A percentile compares a stretch with the other conserved stretches of the same genome.
These are phyloP conservation scores for Colletotrichum agaves DNA, from an alignment of 2,329 filamentous ascomycete genomes.

Conservation along the genomic window DNA sequence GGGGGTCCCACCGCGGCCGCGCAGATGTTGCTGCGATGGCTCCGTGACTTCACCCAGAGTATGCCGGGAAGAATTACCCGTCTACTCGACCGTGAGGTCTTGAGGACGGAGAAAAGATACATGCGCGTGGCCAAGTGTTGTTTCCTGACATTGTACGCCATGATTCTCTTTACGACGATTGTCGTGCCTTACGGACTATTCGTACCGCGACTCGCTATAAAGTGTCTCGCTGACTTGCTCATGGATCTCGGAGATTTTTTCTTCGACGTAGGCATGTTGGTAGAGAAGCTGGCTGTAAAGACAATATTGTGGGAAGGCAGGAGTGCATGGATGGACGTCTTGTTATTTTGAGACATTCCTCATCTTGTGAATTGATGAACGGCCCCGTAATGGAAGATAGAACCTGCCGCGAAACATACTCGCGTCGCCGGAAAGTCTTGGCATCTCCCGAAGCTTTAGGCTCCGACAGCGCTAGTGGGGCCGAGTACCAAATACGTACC, in stretches of 20 bases:
- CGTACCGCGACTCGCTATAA: background rate
- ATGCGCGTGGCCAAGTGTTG: conserved; percentile 27
- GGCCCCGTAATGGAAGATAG: too few relatives aligned
- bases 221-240: background rate
- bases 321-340: too few relatives aligned
- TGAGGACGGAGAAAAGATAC: conserved; percentile 8
- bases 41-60: background rate
- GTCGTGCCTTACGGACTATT: background rate
- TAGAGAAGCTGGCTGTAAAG: background rate
- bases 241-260: conserved; percentile 10
- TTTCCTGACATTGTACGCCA: background rate
- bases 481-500: background rate
- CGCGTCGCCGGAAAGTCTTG: background rate
- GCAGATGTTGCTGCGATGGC: background rate
- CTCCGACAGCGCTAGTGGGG: conserved; percentile 15
- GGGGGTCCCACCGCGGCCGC: background rate
- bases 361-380: too few relatives aligned
- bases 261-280: background rate
- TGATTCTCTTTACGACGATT: conserved; percentile 37
- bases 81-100: conserved; percentile 1
- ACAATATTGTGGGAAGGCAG: too few relatives aligned
- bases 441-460: background rate
- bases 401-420: too few relatives aligned
- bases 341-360: too few relatives aligned
- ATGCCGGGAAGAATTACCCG: background rate